Conservation (phyloP, 1,139 yeast species). For the Arxiozyma bovina region DNA sequence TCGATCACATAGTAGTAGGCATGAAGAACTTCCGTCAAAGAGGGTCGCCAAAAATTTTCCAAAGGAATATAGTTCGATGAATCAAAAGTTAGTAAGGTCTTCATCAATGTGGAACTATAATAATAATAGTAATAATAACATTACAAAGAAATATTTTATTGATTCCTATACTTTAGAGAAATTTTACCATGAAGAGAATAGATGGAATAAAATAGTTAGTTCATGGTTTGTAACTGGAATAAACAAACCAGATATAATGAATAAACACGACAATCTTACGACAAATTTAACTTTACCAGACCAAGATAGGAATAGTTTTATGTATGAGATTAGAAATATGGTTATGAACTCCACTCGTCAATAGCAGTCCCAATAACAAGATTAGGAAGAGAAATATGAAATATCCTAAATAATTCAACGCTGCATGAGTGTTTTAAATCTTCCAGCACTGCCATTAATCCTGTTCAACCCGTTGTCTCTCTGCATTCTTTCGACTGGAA, state of each 20-base stretch:
- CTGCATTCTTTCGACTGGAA: too few species aligned
- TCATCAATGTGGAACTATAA: not conserved
- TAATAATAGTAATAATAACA: not conserved
- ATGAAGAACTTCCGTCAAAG: not conserved
- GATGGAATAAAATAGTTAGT: slow-evolving; percentile 28
- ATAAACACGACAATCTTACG: slow-evolving; percentile 1
- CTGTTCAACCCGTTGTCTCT: not conserved
- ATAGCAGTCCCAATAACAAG: not conserved
- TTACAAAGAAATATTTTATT: slow-evolving; percentile 18
- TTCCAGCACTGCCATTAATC: not conserved
- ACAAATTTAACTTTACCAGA: slow-evolving; percentile 8
- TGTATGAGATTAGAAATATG: slow-evolving; percentile 31
- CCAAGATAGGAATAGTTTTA: slow-evolving; percentile 17
- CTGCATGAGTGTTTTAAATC: not conserved
- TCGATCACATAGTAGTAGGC: slow-evolving; percentile 15
- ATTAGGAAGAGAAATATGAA: too few species aligned
- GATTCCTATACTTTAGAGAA: slow-evolving; percentile 23
- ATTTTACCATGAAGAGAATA: slow-evolving; percentile 30
- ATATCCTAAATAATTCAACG: not conserved
- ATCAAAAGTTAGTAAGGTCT: not conserved
- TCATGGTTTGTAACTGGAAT: slow-evolving; percentile 26
- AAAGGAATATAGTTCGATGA: slow-evolving; percentile 19
- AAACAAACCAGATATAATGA: slow-evolving; percentile 7
- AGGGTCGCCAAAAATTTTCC: slow-evolving; percentile 5
- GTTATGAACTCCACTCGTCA: slow-evolving; percentile 27